A percentile compares a stretch with the other conserved stretches of the same genome.
These are phyloP conservation scores for Pezicula radicicola DNA, from an alignment of 2,329 filamentous ascomycete species.

Conservation along the genomic window DNA sequence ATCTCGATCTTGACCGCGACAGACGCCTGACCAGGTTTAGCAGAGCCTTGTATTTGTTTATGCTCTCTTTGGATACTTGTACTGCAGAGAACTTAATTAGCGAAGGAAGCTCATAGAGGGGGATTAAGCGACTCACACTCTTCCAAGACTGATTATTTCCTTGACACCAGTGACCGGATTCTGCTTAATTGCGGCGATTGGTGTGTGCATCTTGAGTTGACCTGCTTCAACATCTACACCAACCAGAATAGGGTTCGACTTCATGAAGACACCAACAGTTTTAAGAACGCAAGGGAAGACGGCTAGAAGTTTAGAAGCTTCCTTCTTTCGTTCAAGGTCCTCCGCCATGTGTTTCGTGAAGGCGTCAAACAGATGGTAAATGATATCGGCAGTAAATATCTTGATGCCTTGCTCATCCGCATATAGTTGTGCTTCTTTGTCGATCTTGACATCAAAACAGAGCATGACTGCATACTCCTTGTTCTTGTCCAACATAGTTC, in stretches of 20 bases:
- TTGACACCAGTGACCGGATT: slow-evolving; percentile 77
- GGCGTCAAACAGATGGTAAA: slow-evolving; percentile 95
- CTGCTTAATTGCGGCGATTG: slow-evolving; percentile 80
- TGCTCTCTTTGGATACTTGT: slow-evolving; percentile 96
- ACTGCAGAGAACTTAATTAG: slow-evolving; percentile 43
- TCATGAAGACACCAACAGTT: slow-evolving; percentile 95
- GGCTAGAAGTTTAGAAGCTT: slow-evolving; percentile 90
- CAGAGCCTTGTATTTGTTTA: slow-evolving; percentile 82
- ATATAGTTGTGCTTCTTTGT: slow-evolving; percentile 90
- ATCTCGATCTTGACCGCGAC: slow-evolving; percentile 97
- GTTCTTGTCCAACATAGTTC: slow-evolving; percentile 93
- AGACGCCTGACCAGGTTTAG: slow-evolving; percentile 92
- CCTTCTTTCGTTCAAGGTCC: slow-evolving; percentile 87
- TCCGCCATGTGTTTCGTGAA: slow-evolving; percentile 94
- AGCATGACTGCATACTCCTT: slow-evolving; percentile 98
- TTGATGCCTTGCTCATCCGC: slow-evolving; percentile 94
- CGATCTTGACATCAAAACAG: slow-evolving; percentile 98
- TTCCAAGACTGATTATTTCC: slow-evolving; percentile 79
- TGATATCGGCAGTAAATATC: slow-evolving; percentile 98
- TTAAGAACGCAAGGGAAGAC: slow-evolving; percentile 94
- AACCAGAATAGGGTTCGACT: slow-evolving; percentile 91
- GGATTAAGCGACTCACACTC: slow-evolving; percentile 55
- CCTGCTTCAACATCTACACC: slow-evolving; percentile 96
- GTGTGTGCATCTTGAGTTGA: slow-evolving; percentile 80
- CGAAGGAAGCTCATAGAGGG: neutral